Evolutionary conservation across 2,329 filamentous ascomycete genomes (phyloP), one percentile per base, ranked within the genome.

Genomic region (Emericellopsis cladophorae): DNA sequence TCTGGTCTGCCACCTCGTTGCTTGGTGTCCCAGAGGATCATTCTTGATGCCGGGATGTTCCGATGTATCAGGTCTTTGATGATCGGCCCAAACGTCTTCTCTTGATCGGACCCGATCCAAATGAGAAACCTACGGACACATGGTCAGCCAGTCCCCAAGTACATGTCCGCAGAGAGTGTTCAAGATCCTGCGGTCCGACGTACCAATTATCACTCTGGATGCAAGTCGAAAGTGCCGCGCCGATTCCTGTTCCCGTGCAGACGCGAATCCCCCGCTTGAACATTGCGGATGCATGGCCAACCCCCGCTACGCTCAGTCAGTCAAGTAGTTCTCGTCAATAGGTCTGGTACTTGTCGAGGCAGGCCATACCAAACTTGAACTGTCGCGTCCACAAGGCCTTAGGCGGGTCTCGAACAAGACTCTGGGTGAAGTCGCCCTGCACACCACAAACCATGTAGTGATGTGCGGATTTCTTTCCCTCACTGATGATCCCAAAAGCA

Each of bases 371-470:
- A 41, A 62, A 62, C 48, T 64, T 64, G 31, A 64, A 50, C 46
- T 64, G 58, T 15, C 60, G 46, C 5, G 61, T 64, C 61, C 61
- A 64, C 22, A 64, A 52, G 1, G 51, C 52, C 48, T 59, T 61
- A 11, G 61, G 60, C 12, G 60, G 61, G 45, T 64, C 48, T n/a
- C 40, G 44, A n/a, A 64, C 61, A 16, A 64, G 54, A 9, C 49
- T 54, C 43, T 54, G 56, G 2, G 61, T 64, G 45, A 64, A 64
- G 46, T 64, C 61, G 21, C 61, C 61, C 46, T 64, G 61, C 11
- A 64, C 60, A 40, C 61, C 61, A 44, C 61, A 64, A 33, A 64
- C 62, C 59, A 64, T 61, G 48, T 64, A 64, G 47, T 64, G 60
- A 46, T 48, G 54, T 2, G 34, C 35, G 12, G 60, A 55, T 31